Conservation (phyloP, 352 stramenopile genomes). For the Globisporangium iwayamae region DNA sequence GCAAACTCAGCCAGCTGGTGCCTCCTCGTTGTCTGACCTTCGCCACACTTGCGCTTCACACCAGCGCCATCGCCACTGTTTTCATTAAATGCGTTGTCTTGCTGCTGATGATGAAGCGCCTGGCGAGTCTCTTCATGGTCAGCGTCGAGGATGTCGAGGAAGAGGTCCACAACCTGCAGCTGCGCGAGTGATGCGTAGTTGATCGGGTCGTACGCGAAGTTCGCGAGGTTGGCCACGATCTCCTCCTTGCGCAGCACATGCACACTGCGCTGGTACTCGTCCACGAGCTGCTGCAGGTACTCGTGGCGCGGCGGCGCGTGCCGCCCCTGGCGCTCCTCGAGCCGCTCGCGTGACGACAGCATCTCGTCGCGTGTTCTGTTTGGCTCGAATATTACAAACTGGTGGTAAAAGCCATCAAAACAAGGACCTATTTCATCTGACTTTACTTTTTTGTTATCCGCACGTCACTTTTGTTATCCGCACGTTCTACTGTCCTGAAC, state of each 20-base stretch:
- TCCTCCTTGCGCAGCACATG: constrained; percentile 64
- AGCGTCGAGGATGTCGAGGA: constrained; percentile 66
- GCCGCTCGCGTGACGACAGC: constrained; percentile 55
- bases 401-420: neutral
- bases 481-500: too few species aligned
- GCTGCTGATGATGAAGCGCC: neutral
- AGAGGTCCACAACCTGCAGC: constrained; percentile 70
- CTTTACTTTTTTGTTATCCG: neutral
- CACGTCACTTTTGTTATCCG: neutral
- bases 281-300: constrained; percentile 73
- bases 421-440: neutral
- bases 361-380: constrained; percentile 26
- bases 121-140: constrained; percentile 25
- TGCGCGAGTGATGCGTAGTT: constrained; percentile 59
- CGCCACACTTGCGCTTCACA: neutral
- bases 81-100: neutral
- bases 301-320: constrained; percentile 64
- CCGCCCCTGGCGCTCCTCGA: constrained; percentile 63
- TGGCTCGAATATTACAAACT: neutral
- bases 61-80: neutral
- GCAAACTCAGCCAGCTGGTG: constrained; percentile 62
- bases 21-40: constrained; percentile 5
- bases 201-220: constrained; percentile 86
- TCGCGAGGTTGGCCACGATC: constrained; percentile 75
- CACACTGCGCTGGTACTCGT: constrained; percentile 65